Conservation (phyloP, 176 grass and related monocot genomes). For the Pontederia crassipes region DNA sequence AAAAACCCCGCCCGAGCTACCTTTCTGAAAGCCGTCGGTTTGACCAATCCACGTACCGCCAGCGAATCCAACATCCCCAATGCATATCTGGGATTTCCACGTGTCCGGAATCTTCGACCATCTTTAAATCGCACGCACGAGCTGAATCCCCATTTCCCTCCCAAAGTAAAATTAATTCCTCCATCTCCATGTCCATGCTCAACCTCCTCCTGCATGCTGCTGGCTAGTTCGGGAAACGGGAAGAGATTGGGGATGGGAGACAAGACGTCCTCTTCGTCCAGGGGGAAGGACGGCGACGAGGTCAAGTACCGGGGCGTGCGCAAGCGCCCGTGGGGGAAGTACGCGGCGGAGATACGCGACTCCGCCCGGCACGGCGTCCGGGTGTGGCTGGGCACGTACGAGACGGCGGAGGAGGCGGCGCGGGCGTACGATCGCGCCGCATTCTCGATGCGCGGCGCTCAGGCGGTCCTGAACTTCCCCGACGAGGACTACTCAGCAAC, state of each 20-base stretch:
- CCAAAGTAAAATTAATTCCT: background rate
- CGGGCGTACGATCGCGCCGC: conserved; percentile 66
- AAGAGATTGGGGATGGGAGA: conserved; percentile 15
- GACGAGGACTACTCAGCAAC: conserved; percentile 18
- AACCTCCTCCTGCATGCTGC: background rate
- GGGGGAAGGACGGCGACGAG: conserved; percentile 26
- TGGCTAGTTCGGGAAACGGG: background rate
- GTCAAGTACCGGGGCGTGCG: conserved; percentile 74
- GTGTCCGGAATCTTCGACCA: no score
- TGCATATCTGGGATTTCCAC: no score
- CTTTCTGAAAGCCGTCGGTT: conserved; percentile 13
- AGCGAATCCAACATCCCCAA: background rate
- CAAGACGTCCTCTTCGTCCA: background rate
- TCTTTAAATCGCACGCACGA: background rate
- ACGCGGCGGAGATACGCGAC: conserved; percentile 82
- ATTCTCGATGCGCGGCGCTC: conserved; percentile 61
- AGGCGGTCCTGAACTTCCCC: conserved; percentile 84
- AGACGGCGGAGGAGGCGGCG: conserved; percentile 77
- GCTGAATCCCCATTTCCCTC: conserved; percentile 19
- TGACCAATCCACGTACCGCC: conserved; percentile 18
- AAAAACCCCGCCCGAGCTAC: no score
- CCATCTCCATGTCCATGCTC: no score
- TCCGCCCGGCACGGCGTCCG: conserved; percentile 63
- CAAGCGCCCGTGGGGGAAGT: conserved; percentile 61
- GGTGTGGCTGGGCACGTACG: conserved; percentile 67